Evolutionary conservation across 2,329 filamentous ascomycete species (phyloP), one percentile per base, ranked within the genome.

Genomic region (Aspergillus aculeatinus): DNA sequence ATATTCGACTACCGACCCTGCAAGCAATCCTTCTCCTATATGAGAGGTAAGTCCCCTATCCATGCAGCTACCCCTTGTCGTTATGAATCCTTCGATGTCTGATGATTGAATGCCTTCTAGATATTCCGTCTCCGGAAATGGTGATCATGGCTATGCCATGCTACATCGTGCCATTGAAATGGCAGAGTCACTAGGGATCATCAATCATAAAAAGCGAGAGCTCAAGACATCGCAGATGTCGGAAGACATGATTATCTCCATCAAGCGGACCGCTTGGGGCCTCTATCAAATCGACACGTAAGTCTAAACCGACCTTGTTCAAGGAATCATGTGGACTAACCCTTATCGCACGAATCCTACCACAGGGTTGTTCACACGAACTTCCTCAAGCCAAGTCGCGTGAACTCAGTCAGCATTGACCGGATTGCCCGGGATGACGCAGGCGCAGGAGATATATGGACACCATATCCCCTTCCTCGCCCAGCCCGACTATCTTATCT

Each of bases 241-340:
- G 1, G 49, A 60, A 5, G 70, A 72, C 11, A 65, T 68, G 62
- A 61, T 63, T 47, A 39, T 48, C 48, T 72, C 65, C 16, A 58
- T 64, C 25, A 61, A 60, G 57, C 66, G 61, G 60, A 69, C 64
- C 47, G 63, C 63, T n/a, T 68, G 62, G 68, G 68, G 63, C 27
- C 50, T 67, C 29, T 74, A 66, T 62, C 68, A 72, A 49, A 60
- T 69, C 25, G 70, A 72, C 48, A 71, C 69, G 69, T 72, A 58
- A 53, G 68, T 63, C 31, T 4, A 10, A 9, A 39, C 16, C 11
- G 31, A 16, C 19, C 4, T 16, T 16, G 3, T 5, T 12, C 11
- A 14, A 3, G 7, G 21, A 16, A 5, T 14, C 23, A 2, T 25
- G n/a, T 19, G 39, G 11, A 31, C 21, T 19, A 35, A 44, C 2